Evolutionary conservation across 176 grass and related monocot genomes (phyloP).

Genomic region (Oryza meridionalis): DNA sequence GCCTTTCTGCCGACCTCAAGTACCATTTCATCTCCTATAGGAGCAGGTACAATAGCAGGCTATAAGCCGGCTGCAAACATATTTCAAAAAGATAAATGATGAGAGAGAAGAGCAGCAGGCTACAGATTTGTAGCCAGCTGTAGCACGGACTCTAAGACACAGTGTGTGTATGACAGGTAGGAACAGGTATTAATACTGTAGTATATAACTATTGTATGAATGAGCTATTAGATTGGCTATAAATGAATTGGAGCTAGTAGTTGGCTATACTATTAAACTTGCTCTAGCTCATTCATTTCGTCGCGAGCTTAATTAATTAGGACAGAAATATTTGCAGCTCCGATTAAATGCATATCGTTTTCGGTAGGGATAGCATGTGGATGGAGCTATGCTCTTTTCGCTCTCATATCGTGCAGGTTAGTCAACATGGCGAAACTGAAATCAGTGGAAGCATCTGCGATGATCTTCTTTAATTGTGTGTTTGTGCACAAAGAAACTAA

Average conservation of each 20-base stretch:
- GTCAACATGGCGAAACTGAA: conserved; percentile 30
- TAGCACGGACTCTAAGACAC: no score
- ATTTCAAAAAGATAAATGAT: no score
- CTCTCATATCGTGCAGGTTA: not conserved
- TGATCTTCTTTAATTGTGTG: conserved; percentile 24
- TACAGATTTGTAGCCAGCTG: no score
- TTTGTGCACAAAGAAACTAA: not conserved
- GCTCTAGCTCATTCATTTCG: not conserved
- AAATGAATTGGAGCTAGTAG: no score
- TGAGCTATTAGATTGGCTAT: no score
- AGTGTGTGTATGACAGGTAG: no score
- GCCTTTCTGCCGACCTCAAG: not conserved
- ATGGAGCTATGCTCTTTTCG: not conserved
- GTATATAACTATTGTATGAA: no score
- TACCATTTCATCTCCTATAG: not conserved
- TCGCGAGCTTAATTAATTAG: not conserved
- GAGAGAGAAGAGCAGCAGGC: no score
- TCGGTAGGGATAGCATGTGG: conserved; percentile 15
- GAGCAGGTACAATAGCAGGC: no score
- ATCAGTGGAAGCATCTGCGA: conserved; percentile 28
- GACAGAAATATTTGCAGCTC: not conserved
- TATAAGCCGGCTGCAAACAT: no score
- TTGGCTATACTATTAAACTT: no score
- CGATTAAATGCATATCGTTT: conserved; percentile 25
- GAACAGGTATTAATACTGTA: no score